Evolutionary conservation across 257 asterid species (phyloP).

Genomic region (Penstemon davidsonii): DNA sequence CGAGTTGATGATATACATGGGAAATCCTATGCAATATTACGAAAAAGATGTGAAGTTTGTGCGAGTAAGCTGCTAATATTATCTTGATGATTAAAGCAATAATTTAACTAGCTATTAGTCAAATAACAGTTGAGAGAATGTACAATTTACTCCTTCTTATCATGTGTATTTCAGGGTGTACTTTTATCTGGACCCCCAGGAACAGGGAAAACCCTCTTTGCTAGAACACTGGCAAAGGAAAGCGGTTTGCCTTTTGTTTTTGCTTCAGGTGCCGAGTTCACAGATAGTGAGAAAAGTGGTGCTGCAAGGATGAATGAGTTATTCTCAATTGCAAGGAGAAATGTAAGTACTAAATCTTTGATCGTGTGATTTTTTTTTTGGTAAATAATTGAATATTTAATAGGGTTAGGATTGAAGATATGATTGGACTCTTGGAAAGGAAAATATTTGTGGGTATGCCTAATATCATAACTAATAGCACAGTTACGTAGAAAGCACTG

Average conservation of each 20-base stretch:
- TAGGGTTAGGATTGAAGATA: slow-evolving; percentile 16
- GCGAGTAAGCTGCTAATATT: slow-evolving; percentile 61
- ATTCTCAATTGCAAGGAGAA: slow-evolving; percentile 89
- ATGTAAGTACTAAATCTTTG: slow-evolving; percentile 54
- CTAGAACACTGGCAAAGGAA: slow-evolving; percentile 90
- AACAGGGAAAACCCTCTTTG: slow-evolving; percentile 97
- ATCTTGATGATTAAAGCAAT: slow-evolving; percentile 25
- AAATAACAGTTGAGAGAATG: slow-evolving; percentile 5
- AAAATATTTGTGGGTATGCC: slow-evolving; percentile 18
- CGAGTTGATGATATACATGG: slow-evolving; percentile 93
- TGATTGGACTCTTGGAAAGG: not conserved
- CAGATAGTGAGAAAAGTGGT: slow-evolving; percentile 96
- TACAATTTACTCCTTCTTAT: slow-evolving; percentile 22
- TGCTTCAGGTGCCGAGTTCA: slow-evolving; percentile 99
- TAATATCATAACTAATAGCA: not conserved
- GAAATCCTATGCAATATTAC: slow-evolving; percentile 92
- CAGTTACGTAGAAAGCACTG: not conserved
- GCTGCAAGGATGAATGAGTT: slow-evolving; percentile 83
- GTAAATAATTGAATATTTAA: slow-evolving; percentile 22
- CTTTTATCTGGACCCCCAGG: slow-evolving; percentile 99
- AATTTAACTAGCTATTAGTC: slow-evolving; percentile 20
- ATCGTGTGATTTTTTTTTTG: slow-evolving; percentile 23
- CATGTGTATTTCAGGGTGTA: slow-evolving; percentile 67
- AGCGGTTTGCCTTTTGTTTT: slow-evolving; percentile 97
- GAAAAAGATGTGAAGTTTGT: slow-evolving; percentile 93